phyloP scores from a whole-genome alignment of 371 early-diverging fungal genomes.

The Mucor piriformis region DNA sequence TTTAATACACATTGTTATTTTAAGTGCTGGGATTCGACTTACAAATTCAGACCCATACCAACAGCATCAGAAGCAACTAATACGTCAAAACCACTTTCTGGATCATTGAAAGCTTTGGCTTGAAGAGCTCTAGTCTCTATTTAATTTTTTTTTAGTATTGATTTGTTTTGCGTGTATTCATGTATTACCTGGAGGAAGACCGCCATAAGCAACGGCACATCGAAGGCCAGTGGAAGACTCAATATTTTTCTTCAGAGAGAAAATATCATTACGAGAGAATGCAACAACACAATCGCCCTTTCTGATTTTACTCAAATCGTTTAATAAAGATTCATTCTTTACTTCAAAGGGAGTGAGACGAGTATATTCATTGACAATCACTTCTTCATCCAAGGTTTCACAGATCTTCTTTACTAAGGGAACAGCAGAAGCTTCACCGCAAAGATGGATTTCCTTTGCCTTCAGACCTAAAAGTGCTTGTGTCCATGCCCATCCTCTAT shows the following conservation, averaged over 20 bases:
- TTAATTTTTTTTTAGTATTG: background rate
- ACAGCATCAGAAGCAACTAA: slow-evolving; percentile 96
- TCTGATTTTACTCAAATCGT: slow-evolving; percentile 59
- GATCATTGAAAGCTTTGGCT: slow-evolving; percentile 90
- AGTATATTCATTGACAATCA: slow-evolving; percentile 78
- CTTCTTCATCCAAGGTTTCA: slow-evolving; percentile 73
- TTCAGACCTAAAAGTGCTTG: slow-evolving; percentile 81
- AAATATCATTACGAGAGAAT: slow-evolving; percentile 84
- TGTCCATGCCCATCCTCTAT: slow-evolving; percentile 97
- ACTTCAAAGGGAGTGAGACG: slow-evolving; percentile 78
- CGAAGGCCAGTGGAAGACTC: slow-evolving; percentile 74
- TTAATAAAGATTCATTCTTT: slow-evolving; percentile 50
- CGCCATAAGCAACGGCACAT: slow-evolving; percentile 94
- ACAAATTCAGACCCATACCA: slow-evolving; percentile 97
- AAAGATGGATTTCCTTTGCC: slow-evolving; percentile 89
- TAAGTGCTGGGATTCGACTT: slow-evolving; percentile 25
- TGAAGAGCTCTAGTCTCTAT: slow-evolving; percentile 85
- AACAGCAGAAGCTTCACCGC: slow-evolving; percentile 91
- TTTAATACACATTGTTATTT: background rate
- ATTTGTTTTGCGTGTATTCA: background rate
- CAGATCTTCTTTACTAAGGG: slow-evolving; percentile 79
- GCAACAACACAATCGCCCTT: slow-evolving; percentile 91
- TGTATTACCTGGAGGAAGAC: slow-evolving; percentile 77
- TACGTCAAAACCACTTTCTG: slow-evolving; percentile 77
- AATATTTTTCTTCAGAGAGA: slow-evolving; percentile 73